These are phyloP conservation scores for Penicillium nucicola DNA, from an alignment of 495 filamentous ascomycete genomes.

Conservation along the genomic window DNA sequence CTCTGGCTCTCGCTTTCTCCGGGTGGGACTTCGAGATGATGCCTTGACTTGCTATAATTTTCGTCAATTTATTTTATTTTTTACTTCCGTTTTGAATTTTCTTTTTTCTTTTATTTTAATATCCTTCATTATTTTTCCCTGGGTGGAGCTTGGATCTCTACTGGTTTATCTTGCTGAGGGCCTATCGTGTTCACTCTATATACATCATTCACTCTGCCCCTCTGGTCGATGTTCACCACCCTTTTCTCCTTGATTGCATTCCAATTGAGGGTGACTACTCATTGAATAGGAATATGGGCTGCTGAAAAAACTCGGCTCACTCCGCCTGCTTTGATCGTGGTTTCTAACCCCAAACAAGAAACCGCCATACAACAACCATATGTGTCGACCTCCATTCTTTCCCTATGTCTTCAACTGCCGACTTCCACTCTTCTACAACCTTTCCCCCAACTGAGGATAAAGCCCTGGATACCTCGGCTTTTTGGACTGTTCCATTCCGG, in stretches of 20 bases:
- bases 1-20: constrained; percentile 38
- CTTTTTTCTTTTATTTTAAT: constrained; percentile 8
- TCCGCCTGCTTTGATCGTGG: constrained; percentile 1
- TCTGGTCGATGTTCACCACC: constrained; percentile 12
- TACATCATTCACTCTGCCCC: constrained; percentile 24
- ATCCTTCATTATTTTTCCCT: not conserved
- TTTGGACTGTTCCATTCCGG: constrained; percentile 39
- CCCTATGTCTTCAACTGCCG: constrained; percentile 39
- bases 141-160: constrained; percentile 12
- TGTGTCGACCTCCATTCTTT: constrained; percentile 19
- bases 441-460: constrained; percentile 22
- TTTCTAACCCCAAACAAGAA: not conserved
- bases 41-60: constrained; percentile 42
- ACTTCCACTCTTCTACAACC: constrained; percentile 27
- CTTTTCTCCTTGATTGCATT: constrained; percentile 8
- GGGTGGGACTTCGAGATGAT: constrained; percentile 38
- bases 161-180: constrained; percentile 35
- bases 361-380: constrained; percentile 10
- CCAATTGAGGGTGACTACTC: constrained; percentile 16
- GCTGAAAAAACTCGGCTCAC: constrained; percentile 6
- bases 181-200: constrained; percentile 25
- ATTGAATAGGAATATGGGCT: constrained; percentile 6
- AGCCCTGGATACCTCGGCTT: constrained; percentile 16
- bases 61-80: constrained; percentile 16
- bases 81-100: constrained; percentile 14